Base-by-base conservation (phyloP, 163 green algal species). In the Scenedesmus sp. region DNA sequence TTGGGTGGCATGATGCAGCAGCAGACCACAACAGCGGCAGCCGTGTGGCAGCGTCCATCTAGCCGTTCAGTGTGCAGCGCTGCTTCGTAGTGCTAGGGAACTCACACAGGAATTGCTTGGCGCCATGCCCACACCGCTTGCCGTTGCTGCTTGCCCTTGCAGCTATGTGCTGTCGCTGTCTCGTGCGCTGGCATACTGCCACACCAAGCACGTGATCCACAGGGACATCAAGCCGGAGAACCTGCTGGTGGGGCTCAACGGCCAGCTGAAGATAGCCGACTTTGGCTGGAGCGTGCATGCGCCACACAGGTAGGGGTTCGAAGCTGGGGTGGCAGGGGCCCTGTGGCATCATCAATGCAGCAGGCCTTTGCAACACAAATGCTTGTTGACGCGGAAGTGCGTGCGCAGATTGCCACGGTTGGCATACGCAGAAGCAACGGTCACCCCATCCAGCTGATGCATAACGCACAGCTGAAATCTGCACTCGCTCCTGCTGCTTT, bases 221-320 rank as follows among this genome's bases (percentile, higher is more conserved):
- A 93, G 95, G n/a, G 97, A 99, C 93, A 98, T 99, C 95, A 99
- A 99, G 94, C 98, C 98, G 18, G 98, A 99, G 93, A 99, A 99
- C 94, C 94, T 99, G 93, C 93, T 99, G 84, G 88, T 99, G n/a
- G 95, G 94, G 0, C 82, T 94, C 0, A 87, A 96, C 56, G 98
- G 97, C 13, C 95, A 99, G 89, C 94, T 99, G 3, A 99, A 99
- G 95, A 99, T 99, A 84, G 97, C 97, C 20, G 98, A 99, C 94
- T 99, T 99, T 94, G 98, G 98, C 26, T 99, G 98, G 98, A 98
- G 94, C 13, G 97, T 99, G 91, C 98, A 99, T 90, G 97, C 98
- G 61, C 97, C 98, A 49, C 97, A 97, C 92, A 97, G 88, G 87
- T 87, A 4, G 4, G 65, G 30, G 30, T 30, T 26, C 16, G 15